A percentile compares a stretch with the other conserved stretches of the same genome.
These are phyloP conservation scores for Austroboletus rostrupii DNA, from an alignment of 1,284 basidiomycete species.

Conservation along the genomic window DNA sequence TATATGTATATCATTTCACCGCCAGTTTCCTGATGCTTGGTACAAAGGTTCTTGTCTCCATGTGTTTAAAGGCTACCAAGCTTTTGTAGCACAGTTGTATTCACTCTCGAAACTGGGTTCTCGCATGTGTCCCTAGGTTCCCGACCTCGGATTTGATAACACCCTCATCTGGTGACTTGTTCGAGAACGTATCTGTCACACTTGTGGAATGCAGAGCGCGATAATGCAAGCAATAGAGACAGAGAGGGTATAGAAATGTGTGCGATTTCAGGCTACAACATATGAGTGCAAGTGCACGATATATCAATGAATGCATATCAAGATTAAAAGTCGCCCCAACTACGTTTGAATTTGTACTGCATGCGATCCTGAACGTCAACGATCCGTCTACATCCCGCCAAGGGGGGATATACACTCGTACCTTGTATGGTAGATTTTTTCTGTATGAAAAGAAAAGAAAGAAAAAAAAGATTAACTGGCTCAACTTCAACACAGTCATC, in stretches of 20 bases:
- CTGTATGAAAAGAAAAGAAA: constrained; percentile 29
- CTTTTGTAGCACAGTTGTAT: too few relatives aligned
- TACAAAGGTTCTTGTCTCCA: too few relatives aligned
- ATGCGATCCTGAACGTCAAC: constrained; percentile 51
- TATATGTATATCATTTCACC: too few relatives aligned
- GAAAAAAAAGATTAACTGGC: constrained; percentile 1
- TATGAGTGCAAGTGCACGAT: constrained; percentile 2
- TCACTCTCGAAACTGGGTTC: too few relatives aligned
- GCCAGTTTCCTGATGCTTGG: too few relatives aligned
- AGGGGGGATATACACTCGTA: constrained; percentile 32
- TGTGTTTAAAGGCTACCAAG: too few relatives aligned
- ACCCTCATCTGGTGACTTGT: neutral
- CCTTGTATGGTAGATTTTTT: constrained; percentile 84
- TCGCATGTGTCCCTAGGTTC: too few relatives aligned
- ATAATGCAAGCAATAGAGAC: constrained; percentile 4
- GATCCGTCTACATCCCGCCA: constrained; percentile 24
- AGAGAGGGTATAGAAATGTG: constrained; percentile 30
- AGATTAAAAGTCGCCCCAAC: constrained; percentile 76
- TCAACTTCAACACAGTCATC: neutral
- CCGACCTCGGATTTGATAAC: too few relatives aligned
- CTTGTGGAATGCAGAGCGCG: constrained; percentile 1
- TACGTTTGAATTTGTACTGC: constrained; percentile 85
- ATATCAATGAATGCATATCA: constrained; percentile 13
- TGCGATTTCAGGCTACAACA: constrained; percentile 9
- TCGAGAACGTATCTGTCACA: constrained; percentile 8